Evolutionary conservation across 305 asterid genomes (phyloP).

Genomic region (Monarda citriodora): DNA sequence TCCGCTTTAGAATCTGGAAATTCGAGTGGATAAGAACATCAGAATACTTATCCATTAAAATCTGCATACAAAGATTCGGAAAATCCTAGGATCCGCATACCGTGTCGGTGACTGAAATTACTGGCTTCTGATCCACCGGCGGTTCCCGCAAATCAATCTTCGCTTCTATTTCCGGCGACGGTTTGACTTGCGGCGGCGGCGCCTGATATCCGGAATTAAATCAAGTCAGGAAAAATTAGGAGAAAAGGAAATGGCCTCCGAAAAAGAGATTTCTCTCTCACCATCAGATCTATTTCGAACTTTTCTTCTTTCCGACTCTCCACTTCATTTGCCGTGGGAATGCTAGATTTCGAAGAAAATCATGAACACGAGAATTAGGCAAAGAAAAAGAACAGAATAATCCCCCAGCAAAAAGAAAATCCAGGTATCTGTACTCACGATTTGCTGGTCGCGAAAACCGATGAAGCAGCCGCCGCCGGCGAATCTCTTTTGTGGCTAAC

Average conservation of each 20-base stretch:
- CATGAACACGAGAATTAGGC: conserved; percentile 7
- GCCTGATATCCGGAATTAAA: conserved; percentile 49
- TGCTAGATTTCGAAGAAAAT: conserved; percentile 30
- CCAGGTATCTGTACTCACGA: conserved; percentile 41
- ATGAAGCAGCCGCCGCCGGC: conserved; percentile 32
- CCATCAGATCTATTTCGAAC: conserved; percentile 68
- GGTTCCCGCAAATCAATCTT: conserved; percentile 32
- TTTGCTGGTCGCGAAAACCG: conserved; percentile 35
- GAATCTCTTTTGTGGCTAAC: conserved; percentile 42
- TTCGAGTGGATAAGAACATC: conserved; percentile 6
- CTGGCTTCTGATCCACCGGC: conserved; percentile 49
- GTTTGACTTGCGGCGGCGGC: conserved; percentile 79
- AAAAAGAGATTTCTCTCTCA: conserved; percentile 20
- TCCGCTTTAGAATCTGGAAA: conserved; percentile 43
- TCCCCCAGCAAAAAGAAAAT: not conserved
- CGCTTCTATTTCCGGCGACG: conserved; percentile 61
- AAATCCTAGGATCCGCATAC: conserved; percentile 27
- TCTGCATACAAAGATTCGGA: not conserved
- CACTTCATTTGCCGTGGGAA: conserved; percentile 20
- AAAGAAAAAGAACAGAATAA: not conserved
- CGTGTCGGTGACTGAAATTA: conserved; percentile 30
- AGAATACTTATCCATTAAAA: not conserved
- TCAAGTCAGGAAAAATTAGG: conserved; percentile 14
- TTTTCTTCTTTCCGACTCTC: conserved; percentile 44
- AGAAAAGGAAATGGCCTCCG: not conserved